phyloP scores from a whole-genome alignment of 306 rosid genomes.

The Herpetospermum pedunculosum region DNA sequence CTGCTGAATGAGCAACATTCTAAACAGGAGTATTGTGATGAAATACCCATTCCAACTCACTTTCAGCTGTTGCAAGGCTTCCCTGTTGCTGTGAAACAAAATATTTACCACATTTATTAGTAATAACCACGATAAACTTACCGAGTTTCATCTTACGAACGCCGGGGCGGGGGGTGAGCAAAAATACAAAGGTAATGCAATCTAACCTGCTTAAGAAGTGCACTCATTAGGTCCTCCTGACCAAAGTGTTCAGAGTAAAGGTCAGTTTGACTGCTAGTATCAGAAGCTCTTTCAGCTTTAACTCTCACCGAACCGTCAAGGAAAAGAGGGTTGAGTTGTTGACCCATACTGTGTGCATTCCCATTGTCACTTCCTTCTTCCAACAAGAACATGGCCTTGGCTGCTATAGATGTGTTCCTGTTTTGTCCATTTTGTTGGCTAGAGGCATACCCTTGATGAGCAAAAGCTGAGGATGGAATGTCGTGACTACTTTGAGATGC shows the following conservation, averaged over 20 bases:
- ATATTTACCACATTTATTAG: not conserved
- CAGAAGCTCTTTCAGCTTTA: constrained; percentile 55
- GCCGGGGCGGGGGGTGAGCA: not conserved
- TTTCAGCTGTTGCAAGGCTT: constrained; percentile 49
- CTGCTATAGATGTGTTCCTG: constrained; percentile 29
- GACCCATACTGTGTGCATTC: constrained; percentile 38
- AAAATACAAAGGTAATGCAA: not conserved
- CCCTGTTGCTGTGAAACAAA: constrained; percentile 52
- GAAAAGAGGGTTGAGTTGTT: constrained; percentile 26
- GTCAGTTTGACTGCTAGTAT: constrained; percentile 32
- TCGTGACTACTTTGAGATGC: constrained; percentile 55
- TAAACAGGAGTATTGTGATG: constrained; percentile 78
- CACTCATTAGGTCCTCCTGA: constrained; percentile 94
- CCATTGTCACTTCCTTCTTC: constrained; percentile 35
- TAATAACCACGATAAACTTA: not conserved
- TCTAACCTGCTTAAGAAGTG: constrained; percentile 79
- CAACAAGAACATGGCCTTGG: constrained; percentile 39
- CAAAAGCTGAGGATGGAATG: constrained; percentile 48
- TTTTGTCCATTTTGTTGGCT: constrained; percentile 24
- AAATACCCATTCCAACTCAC: constrained; percentile 80
- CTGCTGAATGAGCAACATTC: constrained; percentile 12
- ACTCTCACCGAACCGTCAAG: constrained; percentile 21
- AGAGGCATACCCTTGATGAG: constrained; percentile 61
- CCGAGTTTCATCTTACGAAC: not conserved
- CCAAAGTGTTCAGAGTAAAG: constrained; percentile 63